Evolutionary conservation across 2,329 filamentous ascomycete genomes (phyloP).

Genomic region (Penicillium thymicola): DNA sequence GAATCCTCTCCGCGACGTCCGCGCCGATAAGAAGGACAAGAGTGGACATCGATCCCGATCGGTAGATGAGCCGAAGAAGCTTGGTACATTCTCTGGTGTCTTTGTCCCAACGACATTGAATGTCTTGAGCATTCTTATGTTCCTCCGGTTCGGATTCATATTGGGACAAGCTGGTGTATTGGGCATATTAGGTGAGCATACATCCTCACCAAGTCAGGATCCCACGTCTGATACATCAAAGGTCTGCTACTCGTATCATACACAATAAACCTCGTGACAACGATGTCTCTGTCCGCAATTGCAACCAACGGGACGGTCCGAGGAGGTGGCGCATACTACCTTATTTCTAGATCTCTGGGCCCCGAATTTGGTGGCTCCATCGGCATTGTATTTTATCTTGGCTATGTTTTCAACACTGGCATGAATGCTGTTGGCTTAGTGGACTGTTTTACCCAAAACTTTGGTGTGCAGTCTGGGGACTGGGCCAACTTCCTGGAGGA

Average conservation of each 20-base stretch:
- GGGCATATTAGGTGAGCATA: constrained; percentile 68
- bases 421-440: constrained; percentile 85
- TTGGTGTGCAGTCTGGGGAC: constrained; percentile 57
- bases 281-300: constrained; percentile 81
- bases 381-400: constrained; percentile 83
- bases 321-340: constrained; percentile 82
- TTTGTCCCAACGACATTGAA: constrained; percentile 88
- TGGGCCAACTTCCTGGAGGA: constrained; percentile 62
- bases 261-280: constrained; percentile 76
- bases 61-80: constrained; percentile 52
- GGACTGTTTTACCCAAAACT: constrained; percentile 75
- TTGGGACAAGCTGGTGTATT: constrained; percentile 75
- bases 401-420: constrained; percentile 81
- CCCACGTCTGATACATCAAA: constrained; percentile 34
- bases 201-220: background rate
- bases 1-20: constrained; percentile 26
- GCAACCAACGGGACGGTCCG: constrained; percentile 87
- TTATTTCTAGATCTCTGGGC: constrained; percentile 80
- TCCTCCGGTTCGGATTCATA: constrained; percentile 81
- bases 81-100: constrained; percentile 73
- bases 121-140: constrained; percentile 88
- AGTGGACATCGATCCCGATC: constrained; percentile 24
- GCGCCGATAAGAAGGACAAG: constrained; percentile 34
- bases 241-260: constrained; percentile 74
- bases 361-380: constrained; percentile 89